Evolutionary conservation across 1,284 basidiomycete genomes (phyloP).

Genomic region (Cutaneotrichosporon sp.): DNA sequence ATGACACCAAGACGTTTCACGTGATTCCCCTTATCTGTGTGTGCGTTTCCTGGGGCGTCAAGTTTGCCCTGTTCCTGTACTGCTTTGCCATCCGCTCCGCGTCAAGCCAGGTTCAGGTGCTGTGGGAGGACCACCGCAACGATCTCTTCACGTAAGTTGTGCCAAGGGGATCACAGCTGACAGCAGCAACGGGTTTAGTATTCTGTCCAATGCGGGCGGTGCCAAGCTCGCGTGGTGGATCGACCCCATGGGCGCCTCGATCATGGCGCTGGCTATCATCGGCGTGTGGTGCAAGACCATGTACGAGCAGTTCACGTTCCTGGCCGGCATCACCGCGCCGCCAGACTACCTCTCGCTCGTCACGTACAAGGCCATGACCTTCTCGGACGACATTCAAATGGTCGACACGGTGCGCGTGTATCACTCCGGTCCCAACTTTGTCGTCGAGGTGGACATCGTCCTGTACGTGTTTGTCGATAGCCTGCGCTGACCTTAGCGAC

Average conservation of each 20-base stretch:
- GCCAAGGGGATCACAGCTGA: neutral
- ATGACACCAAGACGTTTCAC: conserved; percentile 64
- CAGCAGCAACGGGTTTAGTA: conserved; percentile 54
- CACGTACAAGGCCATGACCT: conserved; percentile 88
- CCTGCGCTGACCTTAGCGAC: conserved; percentile 45
- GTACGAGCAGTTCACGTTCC: conserved; percentile 69
- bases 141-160: conserved; percentile 62
- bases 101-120: conserved; percentile 83
- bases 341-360: conserved; percentile 84
- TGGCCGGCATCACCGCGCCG: conserved; percentile 87
- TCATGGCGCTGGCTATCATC: conserved; percentile 70
- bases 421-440: conserved; percentile 69
- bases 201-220: conserved; percentile 85
- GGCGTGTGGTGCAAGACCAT: conserved; percentile 72
- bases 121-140: conserved; percentile 94
- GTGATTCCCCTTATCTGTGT: conserved; percentile 78
- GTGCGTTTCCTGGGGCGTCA: conserved; percentile 73
- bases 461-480: conserved; percentile 50
- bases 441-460: conserved; percentile 92
- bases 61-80: conserved; percentile 79
- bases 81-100: conserved; percentile 70
- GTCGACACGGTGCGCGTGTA: conserved; percentile 86
- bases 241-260: conserved; percentile 51
- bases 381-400: conserved; percentile 74
- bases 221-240: conserved; percentile 59